Evolutionary conservation across 495 filamentous ascomycete species (phyloP).

Genomic region (Ascodesmis nigricans): DNA sequence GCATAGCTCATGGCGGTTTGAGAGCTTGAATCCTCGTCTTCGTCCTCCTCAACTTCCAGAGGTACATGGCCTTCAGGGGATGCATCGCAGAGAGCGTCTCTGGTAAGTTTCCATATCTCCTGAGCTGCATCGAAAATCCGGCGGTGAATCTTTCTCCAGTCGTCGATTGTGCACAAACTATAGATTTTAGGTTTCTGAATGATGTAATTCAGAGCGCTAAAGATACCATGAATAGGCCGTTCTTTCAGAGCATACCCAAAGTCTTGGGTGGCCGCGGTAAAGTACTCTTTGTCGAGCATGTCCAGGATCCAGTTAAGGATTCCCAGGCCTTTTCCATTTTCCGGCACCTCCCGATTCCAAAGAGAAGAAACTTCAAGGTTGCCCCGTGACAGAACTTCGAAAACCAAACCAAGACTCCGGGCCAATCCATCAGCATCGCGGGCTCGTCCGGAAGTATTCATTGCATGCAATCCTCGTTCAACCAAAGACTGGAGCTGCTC

Average conservation of each 20-base stretch:
- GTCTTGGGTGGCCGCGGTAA: slow-evolving; percentile 10
- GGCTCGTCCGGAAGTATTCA: slow-evolving; percentile 21
- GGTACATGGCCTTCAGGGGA: slow-evolving; percentile 76
- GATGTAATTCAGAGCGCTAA: slow-evolving; percentile 10
- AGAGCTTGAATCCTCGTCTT: slow-evolving; percentile 42
- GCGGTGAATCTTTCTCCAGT: slow-evolving; percentile 30
- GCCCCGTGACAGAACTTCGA: slow-evolving; percentile 6
- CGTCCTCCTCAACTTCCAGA: slow-evolving; percentile 43
- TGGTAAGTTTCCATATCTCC: slow-evolving; percentile 51
- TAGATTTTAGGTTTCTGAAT: slow-evolving; percentile 19
- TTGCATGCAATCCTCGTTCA: slow-evolving; percentile 7
- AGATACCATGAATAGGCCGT: slow-evolving; percentile 17
- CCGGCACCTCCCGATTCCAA: background rate
- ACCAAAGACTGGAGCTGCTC: slow-evolving; percentile 10
- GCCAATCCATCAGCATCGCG: slow-evolving; percentile 6
- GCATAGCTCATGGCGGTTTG: slow-evolving; percentile 83
- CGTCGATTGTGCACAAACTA: no score
- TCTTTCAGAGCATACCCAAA: slow-evolving; percentile 11
- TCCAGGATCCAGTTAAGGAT: slow-evolving; percentile 11
- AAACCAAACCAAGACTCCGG: slow-evolving; percentile 5
- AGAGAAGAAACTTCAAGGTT: background rate
- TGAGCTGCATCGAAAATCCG: slow-evolving; percentile 35
- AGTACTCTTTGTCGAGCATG: slow-evolving; percentile 8
- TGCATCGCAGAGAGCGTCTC: slow-evolving; percentile 61
- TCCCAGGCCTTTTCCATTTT: background rate